Percentiles rank a stretch among this genome's conserved stretches.
Evolutionary conservation across 176 grass and related monocot species (phyloP).

Genomic region (Eragrostis curvula): DNA sequence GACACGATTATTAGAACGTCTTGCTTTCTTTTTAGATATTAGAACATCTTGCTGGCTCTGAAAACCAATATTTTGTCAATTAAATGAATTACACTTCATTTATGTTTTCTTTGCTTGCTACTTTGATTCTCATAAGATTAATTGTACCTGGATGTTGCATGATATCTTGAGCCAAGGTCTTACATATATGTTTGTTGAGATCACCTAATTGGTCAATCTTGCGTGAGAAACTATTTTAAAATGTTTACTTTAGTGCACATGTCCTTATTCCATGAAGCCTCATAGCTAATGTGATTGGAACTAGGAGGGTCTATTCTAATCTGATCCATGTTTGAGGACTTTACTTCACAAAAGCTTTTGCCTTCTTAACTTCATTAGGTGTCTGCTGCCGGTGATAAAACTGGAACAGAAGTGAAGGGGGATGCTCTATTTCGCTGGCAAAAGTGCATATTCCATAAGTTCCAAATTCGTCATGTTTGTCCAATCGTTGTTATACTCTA

Average conservation of each 20-base stretch:
- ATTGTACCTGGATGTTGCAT: constrained; percentile 8
- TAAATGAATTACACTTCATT: neutral
- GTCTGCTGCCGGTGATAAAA: constrained; percentile 59
- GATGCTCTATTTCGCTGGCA: constrained; percentile 94
- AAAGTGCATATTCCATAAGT: constrained; percentile 52
- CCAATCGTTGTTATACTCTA: constrained; percentile 24
- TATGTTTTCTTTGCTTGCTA: neutral
- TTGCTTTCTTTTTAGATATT: neutral
- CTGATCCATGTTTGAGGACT: constrained; percentile 8
- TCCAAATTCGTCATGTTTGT: neutral
- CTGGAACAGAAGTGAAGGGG: constrained; percentile 67
- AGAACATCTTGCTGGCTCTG: neutral
- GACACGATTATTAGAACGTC: neutral
- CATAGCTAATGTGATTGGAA: neutral
- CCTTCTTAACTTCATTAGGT: constrained; percentile 70
- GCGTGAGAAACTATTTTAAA: neutral
- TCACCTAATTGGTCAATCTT: neutral
- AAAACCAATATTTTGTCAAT: constrained; percentile 14
- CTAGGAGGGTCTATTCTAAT: neutral
- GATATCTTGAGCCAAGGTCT: neutral
- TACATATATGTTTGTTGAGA: constrained; percentile 4
- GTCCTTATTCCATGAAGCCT: neutral
- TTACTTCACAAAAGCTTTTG: constrained; percentile 20
- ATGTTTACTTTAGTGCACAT: neutral
- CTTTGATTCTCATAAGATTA: neutral